Evolutionary conservation across 2,329 filamentous ascomycete species (phyloP), one percentile per base, ranked within the genome.

Genomic region (Aaosphaeria pasadenensis): DNA sequence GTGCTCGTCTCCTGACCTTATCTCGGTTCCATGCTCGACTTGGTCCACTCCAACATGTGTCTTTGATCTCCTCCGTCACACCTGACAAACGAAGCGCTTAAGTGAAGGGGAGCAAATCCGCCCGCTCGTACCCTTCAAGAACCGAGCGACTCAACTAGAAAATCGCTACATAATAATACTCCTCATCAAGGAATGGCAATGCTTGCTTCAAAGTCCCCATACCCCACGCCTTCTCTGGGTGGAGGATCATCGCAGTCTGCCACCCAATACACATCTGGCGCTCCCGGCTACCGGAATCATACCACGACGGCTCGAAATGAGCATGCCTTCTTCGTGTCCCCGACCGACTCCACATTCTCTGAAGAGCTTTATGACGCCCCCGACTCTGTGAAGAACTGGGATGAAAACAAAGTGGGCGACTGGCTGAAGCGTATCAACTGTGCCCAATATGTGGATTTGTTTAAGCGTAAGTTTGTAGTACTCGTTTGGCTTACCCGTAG

Each of bases 361-460:
- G 91, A 95, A 56, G 17, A 24, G 17, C 73, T 71, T 39, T 80
- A 82, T 60, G 89, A 92, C 57, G 82, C 83, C 31, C 81, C 88
- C 45, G 87, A 91, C 61, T 84, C 71, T 39, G 68, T 75, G 43
- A 66, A 78, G 58, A 77, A 73, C 24, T 97, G 92, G 92, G 87
- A 92, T 65, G 94, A 97, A 74, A 87, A 91, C 57, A 85, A 85
- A 57, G 94, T 99, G 30, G 88, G 88, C 64, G 89, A 96, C 44
- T 99, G 95, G 81, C 79, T 99, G 54, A 82, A 86, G 62, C 91
- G 84, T 60, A 91, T 99, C 67, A 92, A 95, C 66, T 97, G 91
- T 66, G 86, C 87, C 59, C 91, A 97, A 67, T 97, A 99, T 72
- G 91, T 96, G 67, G 85, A 88, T 63, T 73, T 96, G 29, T 96